Percentiles rank a stretch among this genome's conserved stretches.
Evolutionary conservation across 768 basidiomycete genomes (phyloP).

Genomic region (Pleurotus tuber-regium): DNA sequence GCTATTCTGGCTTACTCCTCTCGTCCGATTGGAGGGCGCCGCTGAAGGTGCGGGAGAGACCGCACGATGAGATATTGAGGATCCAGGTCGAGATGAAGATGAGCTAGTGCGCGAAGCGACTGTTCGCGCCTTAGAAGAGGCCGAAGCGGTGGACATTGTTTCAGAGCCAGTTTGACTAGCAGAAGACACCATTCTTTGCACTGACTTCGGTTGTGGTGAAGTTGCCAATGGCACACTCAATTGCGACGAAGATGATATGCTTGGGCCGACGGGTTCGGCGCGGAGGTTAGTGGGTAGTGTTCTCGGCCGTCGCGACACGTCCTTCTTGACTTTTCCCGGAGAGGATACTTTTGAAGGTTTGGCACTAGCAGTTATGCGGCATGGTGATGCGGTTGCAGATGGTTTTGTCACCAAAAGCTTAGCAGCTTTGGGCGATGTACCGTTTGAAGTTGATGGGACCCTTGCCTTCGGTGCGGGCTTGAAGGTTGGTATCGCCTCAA

Average conservation of each 20-base stretch:
- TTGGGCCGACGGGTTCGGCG: neutral
- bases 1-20: neutral
- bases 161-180: neutral
- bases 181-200: neutral
- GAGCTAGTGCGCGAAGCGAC: neutral
- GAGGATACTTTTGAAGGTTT: neutral
- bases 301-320: slow-evolving; percentile 1
- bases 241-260: neutral
- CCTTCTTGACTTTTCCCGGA: neutral
- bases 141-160: neutral
- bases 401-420: neutral
- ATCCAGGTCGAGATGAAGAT: neutral
- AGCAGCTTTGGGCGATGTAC: neutral
- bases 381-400: neutral
- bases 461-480: neutral
- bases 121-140: neutral
- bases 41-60: slow-evolving; percentile 3
- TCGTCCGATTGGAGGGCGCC: neutral
- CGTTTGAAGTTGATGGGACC: neutral
- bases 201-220: neutral
- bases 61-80: neutral
- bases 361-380: neutral
- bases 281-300: neutral
- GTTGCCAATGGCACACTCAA: neutral
- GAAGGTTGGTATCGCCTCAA: neutral